Evolutionary conservation across 163 green algal genomes (phyloP).

Genomic region (Scenedesmus sp.): DNA sequence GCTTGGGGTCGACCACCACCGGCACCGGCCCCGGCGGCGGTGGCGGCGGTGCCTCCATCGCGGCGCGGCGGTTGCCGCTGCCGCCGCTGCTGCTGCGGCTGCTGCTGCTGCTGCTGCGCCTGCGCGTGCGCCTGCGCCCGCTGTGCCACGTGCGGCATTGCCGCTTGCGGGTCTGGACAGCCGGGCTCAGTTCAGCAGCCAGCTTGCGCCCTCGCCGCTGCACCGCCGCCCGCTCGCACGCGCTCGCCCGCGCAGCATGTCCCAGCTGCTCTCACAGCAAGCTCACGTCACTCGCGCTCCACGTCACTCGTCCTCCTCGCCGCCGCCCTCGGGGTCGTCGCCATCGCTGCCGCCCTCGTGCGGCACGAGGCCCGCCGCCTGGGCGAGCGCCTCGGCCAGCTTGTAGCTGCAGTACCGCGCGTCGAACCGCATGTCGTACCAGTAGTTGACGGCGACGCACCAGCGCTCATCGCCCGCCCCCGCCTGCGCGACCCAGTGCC

Average conservation of each 20-base stretch:
- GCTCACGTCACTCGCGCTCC: no score
- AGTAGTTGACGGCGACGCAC: constrained; percentile 55
- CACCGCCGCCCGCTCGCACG: neutral
- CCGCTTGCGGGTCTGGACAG: no score
- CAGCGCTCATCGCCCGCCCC: neutral
- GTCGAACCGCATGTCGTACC: constrained; percentile 46
- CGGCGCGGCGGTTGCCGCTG: neutral
- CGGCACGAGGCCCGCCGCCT: constrained; percentile 7
- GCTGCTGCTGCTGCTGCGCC: no score
- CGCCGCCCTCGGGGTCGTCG: neutral
- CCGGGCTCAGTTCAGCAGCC: no score
- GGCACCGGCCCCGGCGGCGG: neutral
- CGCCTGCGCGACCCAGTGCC: constrained; percentile 43
- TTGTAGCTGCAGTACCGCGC: constrained; percentile 33
- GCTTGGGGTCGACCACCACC: constrained; percentile 5
- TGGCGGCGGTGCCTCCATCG: constrained; percentile 12
- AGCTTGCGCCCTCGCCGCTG: no score
- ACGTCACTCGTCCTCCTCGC: neutral
- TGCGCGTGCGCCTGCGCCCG: no score
- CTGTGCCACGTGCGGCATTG: no score
- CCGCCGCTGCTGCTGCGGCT: neutral
- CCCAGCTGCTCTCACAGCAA: neutral
- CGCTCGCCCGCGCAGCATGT: neutral
- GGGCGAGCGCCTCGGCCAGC: constrained; percentile 28
- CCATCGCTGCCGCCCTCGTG: no score